Evolutionary conservation across 495 filamentous ascomycete species (phyloP).

Genomic region (Aspergillus homomorphus): DNA sequence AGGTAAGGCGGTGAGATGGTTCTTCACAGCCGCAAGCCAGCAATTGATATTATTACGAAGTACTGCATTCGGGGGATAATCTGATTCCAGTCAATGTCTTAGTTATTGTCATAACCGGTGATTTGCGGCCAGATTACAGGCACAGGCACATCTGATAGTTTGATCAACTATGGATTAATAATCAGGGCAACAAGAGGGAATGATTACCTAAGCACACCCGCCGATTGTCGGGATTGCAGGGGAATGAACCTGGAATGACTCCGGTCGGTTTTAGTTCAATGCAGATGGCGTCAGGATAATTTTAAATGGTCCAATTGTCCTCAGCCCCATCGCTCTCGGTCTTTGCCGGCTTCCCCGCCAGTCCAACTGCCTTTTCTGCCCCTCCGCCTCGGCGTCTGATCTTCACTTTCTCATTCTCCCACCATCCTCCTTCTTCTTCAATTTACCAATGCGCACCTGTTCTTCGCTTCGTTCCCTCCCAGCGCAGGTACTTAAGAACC

Average conservation of each 20-base stretch:
- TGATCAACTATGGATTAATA: not conserved
- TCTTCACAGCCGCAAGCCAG: too few relatives aligned
- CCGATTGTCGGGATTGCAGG: too few relatives aligned
- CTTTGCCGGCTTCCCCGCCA: slow-evolving; percentile 16
- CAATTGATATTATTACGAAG: too few relatives aligned
- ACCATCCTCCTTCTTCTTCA: slow-evolving; percentile 7
- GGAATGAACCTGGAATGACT: too few relatives aligned
- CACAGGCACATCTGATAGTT: too few relatives aligned
- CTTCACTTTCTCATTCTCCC: not conserved
- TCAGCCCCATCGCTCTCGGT: not conserved
- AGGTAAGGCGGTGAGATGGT: not conserved
- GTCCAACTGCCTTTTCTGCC: slow-evolving; percentile 9
- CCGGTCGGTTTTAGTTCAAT: not conserved
- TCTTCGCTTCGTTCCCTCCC: slow-evolving; percentile 18
- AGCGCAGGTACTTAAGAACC: slow-evolving; percentile 21
- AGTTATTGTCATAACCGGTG: not conserved
- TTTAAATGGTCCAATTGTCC: not conserved
- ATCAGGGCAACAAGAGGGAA: not conserved
- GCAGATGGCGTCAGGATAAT: not conserved
- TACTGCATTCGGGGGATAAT: too few relatives aligned
- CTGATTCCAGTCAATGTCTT: too few relatives aligned
- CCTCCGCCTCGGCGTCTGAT: slow-evolving; percentile 10
- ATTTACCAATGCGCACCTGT: slow-evolving; percentile 23
- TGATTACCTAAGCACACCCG: not conserved
- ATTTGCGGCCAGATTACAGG: not conserved